Percentiles rank a stretch among this genome's conserved stretches.
phyloP scores from a whole-genome alignment of 306 rosid species.

The Vigna nakashimae region DNA sequence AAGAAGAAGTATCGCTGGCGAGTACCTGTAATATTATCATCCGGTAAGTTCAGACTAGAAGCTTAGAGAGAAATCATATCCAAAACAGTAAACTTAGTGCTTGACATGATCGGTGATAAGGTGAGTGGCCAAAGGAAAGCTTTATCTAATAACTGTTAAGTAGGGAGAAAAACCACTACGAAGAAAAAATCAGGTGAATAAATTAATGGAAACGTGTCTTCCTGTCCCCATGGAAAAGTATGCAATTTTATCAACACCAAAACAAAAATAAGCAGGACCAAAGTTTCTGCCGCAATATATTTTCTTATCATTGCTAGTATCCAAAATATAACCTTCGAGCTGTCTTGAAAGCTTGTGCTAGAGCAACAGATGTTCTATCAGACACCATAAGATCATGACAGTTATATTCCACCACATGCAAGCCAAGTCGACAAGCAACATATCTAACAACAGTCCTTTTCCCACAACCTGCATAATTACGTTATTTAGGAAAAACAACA shows the following conservation, averaged over 20 bases:
- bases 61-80: conserved; percentile 36
- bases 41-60: conserved; percentile 37
- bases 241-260: not conserved
- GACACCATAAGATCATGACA: conserved; percentile 75
- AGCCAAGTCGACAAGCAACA: conserved; percentile 85
- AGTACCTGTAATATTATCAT: conserved; percentile 69
- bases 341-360: conserved; percentile 84
- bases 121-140: conserved; percentile 27
- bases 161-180: not conserved
- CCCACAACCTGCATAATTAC: conserved; percentile 80
- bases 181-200: not conserved
- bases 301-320: conserved; percentile 19
- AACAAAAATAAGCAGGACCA: conserved; percentile 5
- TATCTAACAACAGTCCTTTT: conserved; percentile 86
- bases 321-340: conserved; percentile 72
- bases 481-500: conserved; percentile 41
- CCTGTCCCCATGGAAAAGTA: conserved; percentile 10
- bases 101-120: conserved; percentile 29
- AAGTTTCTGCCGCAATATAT: conserved; percentile 13
- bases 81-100: conserved; percentile 32
- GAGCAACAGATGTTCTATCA: conserved; percentile 72
- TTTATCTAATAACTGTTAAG: conserved; percentile 5
- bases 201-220: conserved; percentile 16
- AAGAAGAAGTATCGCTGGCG: conserved; percentile 88
- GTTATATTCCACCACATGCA: conserved; percentile 93